Conservation (phyloP, 2,329 filamentous ascomycete species). For the Chrysoporthe deuterocubensis region DNA sequence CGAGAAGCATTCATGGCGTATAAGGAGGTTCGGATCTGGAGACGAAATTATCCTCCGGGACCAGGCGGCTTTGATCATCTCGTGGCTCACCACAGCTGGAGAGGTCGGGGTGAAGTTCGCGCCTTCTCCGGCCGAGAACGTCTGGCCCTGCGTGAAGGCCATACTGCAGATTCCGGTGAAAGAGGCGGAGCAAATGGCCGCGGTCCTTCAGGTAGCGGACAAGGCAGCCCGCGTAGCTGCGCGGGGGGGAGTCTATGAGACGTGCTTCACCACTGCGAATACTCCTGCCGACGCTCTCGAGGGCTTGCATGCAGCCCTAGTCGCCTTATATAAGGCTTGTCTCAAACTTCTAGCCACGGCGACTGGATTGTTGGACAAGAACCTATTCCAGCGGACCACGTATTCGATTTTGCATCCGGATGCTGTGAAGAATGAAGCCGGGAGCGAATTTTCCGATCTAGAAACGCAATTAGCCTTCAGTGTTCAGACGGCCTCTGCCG, state of each 20-base stretch:
- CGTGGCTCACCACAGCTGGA: slow-evolving; percentile 12
- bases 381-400: not conserved
- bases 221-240: not conserved
- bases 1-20: not conserved
- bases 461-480: not conserved
- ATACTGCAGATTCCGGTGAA: not conserved
- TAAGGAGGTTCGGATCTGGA: not conserved
- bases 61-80: not conserved
- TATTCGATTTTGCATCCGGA: not conserved
- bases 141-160: slow-evolving; percentile 8
- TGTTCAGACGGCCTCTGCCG: not conserved
- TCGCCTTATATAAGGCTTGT: not conserved
- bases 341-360: not conserved
- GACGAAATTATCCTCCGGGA: slow-evolving; percentile 11
- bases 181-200: slow-evolving; percentile 5
- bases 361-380: not conserved
- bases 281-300: not conserved
- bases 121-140: not conserved
- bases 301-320: not conserved
- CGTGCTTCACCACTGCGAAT: not conserved
- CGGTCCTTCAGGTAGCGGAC: not conserved
- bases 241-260: slow-evolving; percentile 1
- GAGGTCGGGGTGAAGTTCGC: slow-evolving; percentile 1
- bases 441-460: not conserved
- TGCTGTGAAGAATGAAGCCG: not conserved